These are phyloP conservation scores for Botrytis tulipae DNA, from an alignment of 2,329 filamentous ascomycete species.

Conservation along the genomic window DNA sequence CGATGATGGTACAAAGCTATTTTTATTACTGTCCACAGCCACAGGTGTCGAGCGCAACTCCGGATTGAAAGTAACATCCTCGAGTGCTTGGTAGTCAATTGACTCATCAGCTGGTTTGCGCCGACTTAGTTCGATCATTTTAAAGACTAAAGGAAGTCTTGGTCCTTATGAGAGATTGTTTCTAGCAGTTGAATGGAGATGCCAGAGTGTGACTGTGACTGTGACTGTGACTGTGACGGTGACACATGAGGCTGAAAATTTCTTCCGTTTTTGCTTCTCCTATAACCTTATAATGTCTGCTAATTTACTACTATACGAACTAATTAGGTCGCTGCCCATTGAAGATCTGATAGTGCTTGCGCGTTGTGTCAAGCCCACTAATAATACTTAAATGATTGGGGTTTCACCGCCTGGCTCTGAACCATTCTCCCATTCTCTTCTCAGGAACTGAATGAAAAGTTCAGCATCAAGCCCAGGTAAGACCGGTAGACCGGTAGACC, in stretches of 20 bases:
- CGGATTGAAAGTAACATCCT: not conserved
- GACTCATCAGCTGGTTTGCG: not conserved
- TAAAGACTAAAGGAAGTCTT: not conserved
- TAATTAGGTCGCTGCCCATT: not conserved
- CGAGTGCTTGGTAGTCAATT: not conserved
- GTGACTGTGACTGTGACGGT: no score
- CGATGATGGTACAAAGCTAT: not conserved
- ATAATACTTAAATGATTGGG: not conserved
- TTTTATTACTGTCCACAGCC: not conserved
- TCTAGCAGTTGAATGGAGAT: not conserved
- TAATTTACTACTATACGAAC: not conserved
- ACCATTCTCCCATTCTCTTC: not conserved
- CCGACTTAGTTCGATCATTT: not conserved
- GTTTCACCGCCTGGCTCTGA: not conserved
- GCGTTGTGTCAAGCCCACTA: not conserved
- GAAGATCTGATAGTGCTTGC: not conserved
- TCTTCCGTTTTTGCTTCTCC: no score
- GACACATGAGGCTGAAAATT: not conserved
- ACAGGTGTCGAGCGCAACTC: not conserved
- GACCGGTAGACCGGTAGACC: not conserved
- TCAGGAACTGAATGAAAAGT: not conserved
- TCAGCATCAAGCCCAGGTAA: not conserved
- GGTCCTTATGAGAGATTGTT: not conserved
- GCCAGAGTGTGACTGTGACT: not conserved
- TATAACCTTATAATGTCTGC: not conserved